Evolutionary conservation across 768 basidiomycete genomes (phyloP).

Genomic region (Gloeostereum incarnatum): DNA sequence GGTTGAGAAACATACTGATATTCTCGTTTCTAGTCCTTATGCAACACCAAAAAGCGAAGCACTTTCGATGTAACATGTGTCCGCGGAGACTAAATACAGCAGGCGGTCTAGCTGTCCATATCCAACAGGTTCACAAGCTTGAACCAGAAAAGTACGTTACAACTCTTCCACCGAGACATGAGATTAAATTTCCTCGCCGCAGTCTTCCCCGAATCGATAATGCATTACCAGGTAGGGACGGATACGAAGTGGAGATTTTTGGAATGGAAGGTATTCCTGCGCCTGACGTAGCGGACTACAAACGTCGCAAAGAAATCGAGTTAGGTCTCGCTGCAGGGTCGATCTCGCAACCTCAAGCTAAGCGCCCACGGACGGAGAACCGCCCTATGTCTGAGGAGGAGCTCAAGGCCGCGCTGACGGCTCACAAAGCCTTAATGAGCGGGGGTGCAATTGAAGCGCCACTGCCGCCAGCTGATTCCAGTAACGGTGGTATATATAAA

Average conservation of each 20-base stretch:
- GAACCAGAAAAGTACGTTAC: conserved; percentile 77
- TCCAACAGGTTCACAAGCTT: conserved; percentile 99
- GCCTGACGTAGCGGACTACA: conserved; percentile 92
- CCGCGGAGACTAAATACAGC: conserved; percentile 94
- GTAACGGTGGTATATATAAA: conserved; percentile 56
- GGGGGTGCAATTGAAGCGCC: conserved; percentile 24
- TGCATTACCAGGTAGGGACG: conserved; percentile 91
- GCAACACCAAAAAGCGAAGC: conserved; percentile 99
- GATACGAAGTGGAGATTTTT: conserved; percentile 98
- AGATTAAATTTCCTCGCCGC: background rate
- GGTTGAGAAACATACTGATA: conserved; percentile 1
- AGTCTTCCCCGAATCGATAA: conserved; percentile 90
- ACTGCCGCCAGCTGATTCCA: conserved; percentile 27
- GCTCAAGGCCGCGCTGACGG: conserved; percentile 73
- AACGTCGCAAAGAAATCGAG: conserved; percentile 90
- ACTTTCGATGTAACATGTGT: conserved; percentile 97
- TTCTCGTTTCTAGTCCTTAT: conserved; percentile 62
- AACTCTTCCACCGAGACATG: too few relatives aligned
- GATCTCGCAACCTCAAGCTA: conserved; percentile 72
- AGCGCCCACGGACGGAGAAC: conserved; percentile 77
- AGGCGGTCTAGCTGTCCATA: conserved; percentile 94
- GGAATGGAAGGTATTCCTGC: conserved; percentile 98
- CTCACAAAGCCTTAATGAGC: conserved; percentile 92
- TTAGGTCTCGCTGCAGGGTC: conserved; percentile 77
- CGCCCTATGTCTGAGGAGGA: conserved; percentile 74